These are phyloP conservation scores for Ascochyta lentis DNA, from an alignment of 2,329 filamentous ascomycete species.

Conservation along the genomic window DNA sequence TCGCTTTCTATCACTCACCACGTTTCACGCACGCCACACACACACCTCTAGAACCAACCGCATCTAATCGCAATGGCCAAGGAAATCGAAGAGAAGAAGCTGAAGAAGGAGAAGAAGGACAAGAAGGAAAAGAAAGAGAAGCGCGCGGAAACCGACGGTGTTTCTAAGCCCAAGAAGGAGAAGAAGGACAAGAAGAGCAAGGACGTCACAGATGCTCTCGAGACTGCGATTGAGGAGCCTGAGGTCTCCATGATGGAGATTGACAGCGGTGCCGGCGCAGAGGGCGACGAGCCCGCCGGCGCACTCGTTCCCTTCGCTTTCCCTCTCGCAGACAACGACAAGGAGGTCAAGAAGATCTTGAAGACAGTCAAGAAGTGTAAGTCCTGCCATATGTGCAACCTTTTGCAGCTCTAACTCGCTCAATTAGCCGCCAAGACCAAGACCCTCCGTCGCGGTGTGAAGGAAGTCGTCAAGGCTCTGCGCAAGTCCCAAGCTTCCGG, in stretches of 20 bases:
- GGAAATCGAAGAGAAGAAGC: slow-evolving; percentile 48
- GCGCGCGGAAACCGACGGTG: slow-evolving; percentile 54
- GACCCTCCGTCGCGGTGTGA: slow-evolving; percentile 95
- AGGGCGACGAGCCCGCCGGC: slow-evolving; percentile 53
- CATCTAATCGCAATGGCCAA: slow-evolving; percentile 43
- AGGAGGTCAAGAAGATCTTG: slow-evolving; percentile 71
- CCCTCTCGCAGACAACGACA: slow-evolving; percentile 76
- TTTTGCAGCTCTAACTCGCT: slow-evolving; percentile 14
- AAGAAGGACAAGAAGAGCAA: slow-evolving; percentile 74
- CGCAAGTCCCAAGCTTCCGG: slow-evolving; percentile 83
- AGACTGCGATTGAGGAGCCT: slow-evolving; percentile 64
- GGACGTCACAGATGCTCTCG: slow-evolving; percentile 58
- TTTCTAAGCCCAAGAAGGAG: slow-evolving; percentile 61
- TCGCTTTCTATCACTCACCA: slow-evolving; percentile 5
- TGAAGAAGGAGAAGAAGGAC: slow-evolving; percentile 62
- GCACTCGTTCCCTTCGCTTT: slow-evolving; percentile 84
- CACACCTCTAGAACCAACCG: background rate
- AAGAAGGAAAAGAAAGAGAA: slow-evolving; percentile 72
- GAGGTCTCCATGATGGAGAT: slow-evolving; percentile 58
- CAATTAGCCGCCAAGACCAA: slow-evolving; percentile 86
- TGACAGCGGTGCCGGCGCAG: slow-evolving; percentile 48
- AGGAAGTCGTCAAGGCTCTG: slow-evolving; percentile 98
- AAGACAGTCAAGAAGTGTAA: slow-evolving; percentile 69
- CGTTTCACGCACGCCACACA: background rate
- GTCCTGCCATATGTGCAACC: slow-evolving; percentile 18